These are phyloP conservation scores for Nigrograna mackinnonii DNA, from an alignment of 2,329 filamentous ascomycete genomes.

Conservation along the genomic window DNA sequence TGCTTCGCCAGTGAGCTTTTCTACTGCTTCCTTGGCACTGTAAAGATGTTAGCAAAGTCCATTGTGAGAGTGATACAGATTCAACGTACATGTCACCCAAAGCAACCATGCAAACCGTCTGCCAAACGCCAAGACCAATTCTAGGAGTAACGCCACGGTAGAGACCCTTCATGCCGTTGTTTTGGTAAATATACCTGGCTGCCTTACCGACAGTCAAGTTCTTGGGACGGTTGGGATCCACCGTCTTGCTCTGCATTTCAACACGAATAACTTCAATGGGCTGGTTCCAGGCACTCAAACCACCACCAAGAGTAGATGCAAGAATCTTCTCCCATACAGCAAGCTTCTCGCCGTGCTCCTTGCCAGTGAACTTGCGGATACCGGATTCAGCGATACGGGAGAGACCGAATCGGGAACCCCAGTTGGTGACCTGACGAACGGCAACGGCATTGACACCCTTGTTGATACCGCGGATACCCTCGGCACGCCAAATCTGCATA, in stretches of 20 bases:
- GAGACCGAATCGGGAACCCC: slow-evolving; percentile 94
- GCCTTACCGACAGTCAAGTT: slow-evolving; percentile 95
- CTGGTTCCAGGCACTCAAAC: slow-evolving; percentile 97
- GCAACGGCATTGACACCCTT: slow-evolving; percentile 98
- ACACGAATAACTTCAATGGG: slow-evolving; percentile 99
- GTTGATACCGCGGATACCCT: slow-evolving; percentile 96
- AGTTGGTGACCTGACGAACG: slow-evolving; percentile 99
- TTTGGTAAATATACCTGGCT: slow-evolving; percentile 82
- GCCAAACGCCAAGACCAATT: slow-evolving; percentile 95
- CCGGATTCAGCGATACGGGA: slow-evolving; percentile 87
- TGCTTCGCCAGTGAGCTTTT: slow-evolving; percentile 65
- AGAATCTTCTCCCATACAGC: slow-evolving; percentile 83
- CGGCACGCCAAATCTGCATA: slow-evolving; percentile 93
- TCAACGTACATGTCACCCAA: slow-evolving; percentile 89
- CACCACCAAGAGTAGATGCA: slow-evolving; percentile 85
- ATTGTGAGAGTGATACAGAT: slow-evolving; percentile 1
- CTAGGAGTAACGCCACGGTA: slow-evolving; percentile 95
- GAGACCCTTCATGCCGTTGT: slow-evolving; percentile 86
- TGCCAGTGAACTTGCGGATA: slow-evolving; percentile 78
- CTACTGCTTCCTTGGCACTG: slow-evolving; percentile 67
- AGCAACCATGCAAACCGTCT: slow-evolving; percentile 99
- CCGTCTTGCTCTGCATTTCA: slow-evolving; percentile 99
- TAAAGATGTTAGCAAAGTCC: slow-evolving; percentile 5
- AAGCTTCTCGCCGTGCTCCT: slow-evolving; percentile 80
- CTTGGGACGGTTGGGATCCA: slow-evolving; percentile 96